Evolutionary conservation across 306 rosid species (phyloP).

Genomic region (Citrullus mucosospermus): DNA sequence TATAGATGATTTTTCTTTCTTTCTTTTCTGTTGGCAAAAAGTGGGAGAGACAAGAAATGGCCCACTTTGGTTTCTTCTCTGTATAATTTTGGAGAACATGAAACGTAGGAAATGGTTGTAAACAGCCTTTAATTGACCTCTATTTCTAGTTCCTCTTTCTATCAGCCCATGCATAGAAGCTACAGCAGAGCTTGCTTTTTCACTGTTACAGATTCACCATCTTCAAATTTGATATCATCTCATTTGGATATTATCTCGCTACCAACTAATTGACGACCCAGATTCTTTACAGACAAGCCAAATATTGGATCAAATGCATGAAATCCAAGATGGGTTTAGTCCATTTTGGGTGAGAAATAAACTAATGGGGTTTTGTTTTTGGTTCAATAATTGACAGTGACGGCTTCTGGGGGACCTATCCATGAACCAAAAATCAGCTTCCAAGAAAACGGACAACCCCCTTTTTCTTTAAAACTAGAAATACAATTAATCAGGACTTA

Average conservation of each 20-base stretch:
- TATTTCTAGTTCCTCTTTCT: not conserved
- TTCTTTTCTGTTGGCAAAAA: not conserved
- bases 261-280: not conserved
- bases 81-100: not conserved
- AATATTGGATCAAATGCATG: not conserved
- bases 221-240: not conserved
- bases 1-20: not conserved
- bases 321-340: not conserved
- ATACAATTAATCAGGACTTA: not conserved
- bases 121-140: slow-evolving; percentile 2
- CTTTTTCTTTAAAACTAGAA: not conserved
- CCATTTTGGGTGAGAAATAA: not conserved
- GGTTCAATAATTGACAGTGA: not conserved
- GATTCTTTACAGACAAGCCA: not conserved
- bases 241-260: not conserved
- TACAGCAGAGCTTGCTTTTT: not conserved
- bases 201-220: not conserved
- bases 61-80: not conserved
- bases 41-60: slow-evolving; percentile 8
- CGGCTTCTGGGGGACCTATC: not conserved
- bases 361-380: not conserved
- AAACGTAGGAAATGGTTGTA: slow-evolving; percentile 1
- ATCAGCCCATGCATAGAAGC: not conserved
- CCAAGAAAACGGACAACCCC: slow-evolving; percentile 1
- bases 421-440: not conserved